Percentiles rank a stretch among this genome's conserved stretches.
These are phyloP conservation scores for Fusarium sp. DNA, from an alignment of 2,329 filamentous ascomycete genomes.

Conservation along the genomic window DNA sequence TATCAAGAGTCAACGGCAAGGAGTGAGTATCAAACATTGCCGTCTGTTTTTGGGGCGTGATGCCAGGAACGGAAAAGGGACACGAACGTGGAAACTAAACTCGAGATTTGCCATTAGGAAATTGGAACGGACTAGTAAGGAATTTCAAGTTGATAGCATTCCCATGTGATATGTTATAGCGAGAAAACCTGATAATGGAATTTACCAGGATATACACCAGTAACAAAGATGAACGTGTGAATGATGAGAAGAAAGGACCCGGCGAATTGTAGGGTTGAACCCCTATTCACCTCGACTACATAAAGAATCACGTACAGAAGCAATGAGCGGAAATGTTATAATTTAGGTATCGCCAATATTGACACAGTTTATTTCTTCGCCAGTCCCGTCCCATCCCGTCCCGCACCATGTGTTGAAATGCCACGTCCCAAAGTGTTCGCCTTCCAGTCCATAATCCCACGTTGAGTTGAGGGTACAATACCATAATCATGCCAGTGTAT, in stretches of 20 bases:
- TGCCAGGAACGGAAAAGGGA: not conserved
- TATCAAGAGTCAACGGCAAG: not conserved
- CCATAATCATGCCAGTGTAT: slow-evolving; percentile 5
- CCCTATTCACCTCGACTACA: not conserved
- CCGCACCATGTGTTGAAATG: slow-evolving; percentile 48
- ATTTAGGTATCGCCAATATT: slow-evolving; percentile 27
- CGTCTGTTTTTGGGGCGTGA: not conserved
- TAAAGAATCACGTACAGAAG: not conserved
- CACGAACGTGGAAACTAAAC: not conserved
- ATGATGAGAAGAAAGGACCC: not conserved
- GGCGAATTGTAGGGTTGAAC: not conserved
- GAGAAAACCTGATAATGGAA: not conserved
- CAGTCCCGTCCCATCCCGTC: slow-evolving; percentile 12
- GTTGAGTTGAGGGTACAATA: slow-evolving; percentile 45
- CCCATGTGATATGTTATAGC: not conserved
- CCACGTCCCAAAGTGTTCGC: slow-evolving; percentile 41
- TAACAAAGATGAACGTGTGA: not conserved
- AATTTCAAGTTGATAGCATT: not conserved
- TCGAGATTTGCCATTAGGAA: not conserved
- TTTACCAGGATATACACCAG: not conserved
- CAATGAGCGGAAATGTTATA: slow-evolving; percentile 9
- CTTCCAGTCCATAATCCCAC: slow-evolving; percentile 40
- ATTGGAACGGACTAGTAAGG: not conserved
- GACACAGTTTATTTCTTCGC: slow-evolving; percentile 29
- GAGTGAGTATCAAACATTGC: not conserved